Evolutionary conservation across 2,329 filamentous ascomycete genomes (phyloP), one percentile per base, ranked within the genome.

Genomic region (Apiospora kogelbergensis): DNA sequence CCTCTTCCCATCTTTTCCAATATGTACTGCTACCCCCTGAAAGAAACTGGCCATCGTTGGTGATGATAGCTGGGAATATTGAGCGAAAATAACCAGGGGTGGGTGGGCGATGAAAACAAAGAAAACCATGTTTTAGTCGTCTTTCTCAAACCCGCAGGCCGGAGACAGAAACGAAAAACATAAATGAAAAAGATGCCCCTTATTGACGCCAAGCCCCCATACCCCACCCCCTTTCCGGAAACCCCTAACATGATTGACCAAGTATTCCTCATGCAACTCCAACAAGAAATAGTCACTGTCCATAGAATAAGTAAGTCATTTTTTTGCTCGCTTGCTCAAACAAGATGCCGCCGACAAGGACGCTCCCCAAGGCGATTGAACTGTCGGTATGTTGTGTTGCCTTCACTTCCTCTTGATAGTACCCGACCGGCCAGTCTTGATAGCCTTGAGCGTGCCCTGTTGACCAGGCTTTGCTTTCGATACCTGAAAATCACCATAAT

Each of bases 401-500:
- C 42, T n/a, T 45, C 17, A 45, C 42, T n/a, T 60, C 30, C 33
- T 60, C 53, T 60, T 60, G 26, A 33, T 20, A 11, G 53, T 60
- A 1, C 53, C 53, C 5, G 53, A 60, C 9, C 63, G 41, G 11
- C 69, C 67, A 11, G 69, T 70, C 65, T 68, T 70, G 64, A 70
- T 41, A 6, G 69, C 64, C 30, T 70, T 70, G 30, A 70, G 69
- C 9, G 69, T 17, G 1, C 69, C 67, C 9, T 45, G 67, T 20
- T 70, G 69, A 5, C 67, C 65, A 7, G 69, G 64, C 45, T 70
- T 70, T 15, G 69, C 69, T 68, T 70, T 70, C 41, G 69, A 70
- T 20, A 70, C 69, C 69, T 70, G 22, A 11, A 11, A 20, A 67
- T 9, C 37, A 26, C 6, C 11, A 6, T 9, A 26, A 22, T 37